Conservation (phyloP, 805 yeast species). For the Teunomyces funiuensis region DNA sequence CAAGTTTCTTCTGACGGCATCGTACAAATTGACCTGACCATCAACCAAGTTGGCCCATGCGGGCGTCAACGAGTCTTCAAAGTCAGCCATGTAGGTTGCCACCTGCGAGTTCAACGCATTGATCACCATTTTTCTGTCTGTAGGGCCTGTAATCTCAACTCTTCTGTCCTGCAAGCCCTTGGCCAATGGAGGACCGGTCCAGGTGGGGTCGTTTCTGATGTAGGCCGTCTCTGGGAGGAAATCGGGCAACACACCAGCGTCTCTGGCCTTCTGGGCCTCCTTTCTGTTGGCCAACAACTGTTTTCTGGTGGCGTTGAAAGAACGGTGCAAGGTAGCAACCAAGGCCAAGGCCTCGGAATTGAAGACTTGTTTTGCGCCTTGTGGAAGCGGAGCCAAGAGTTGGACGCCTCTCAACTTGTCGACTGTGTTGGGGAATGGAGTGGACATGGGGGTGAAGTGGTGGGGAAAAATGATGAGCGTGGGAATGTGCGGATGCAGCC, state of each 20-base stretch:
- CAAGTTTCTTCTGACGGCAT: conserved; percentile 70
- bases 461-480: background rate
- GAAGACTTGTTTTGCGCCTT: conserved; percentile 52
- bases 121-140: conserved; percentile 79
- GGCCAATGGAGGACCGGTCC: conserved; percentile 75
- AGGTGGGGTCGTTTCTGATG: conserved; percentile 69
- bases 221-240: conserved; percentile 67
- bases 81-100: conserved; percentile 83
- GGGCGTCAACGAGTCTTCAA: conserved; percentile 82
- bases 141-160: conserved; percentile 84
- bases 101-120: conserved; percentile 78
- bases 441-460: conserved; percentile 28
- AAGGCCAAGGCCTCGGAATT: conserved; percentile 65
- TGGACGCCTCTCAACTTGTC: conserved; percentile 53
- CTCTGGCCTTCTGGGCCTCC: conserved; percentile 58
- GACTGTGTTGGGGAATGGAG: conserved; percentile 46
- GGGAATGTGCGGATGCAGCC: background rate
- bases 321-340: conserved; percentile 70
- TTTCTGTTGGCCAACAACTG: conserved; percentile 62
- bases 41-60: conserved; percentile 79
- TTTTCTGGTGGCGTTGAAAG: conserved; percentile 63
- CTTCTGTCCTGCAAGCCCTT: conserved; percentile 74
- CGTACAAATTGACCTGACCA: conserved; percentile 78
- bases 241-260: conserved; percentile 59
- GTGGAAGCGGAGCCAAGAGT: conserved; percentile 52